These are phyloP conservation scores for Neurospora sp. DNA, from an alignment of 495 filamentous ascomycete genomes.

Conservation along the genomic window DNA sequence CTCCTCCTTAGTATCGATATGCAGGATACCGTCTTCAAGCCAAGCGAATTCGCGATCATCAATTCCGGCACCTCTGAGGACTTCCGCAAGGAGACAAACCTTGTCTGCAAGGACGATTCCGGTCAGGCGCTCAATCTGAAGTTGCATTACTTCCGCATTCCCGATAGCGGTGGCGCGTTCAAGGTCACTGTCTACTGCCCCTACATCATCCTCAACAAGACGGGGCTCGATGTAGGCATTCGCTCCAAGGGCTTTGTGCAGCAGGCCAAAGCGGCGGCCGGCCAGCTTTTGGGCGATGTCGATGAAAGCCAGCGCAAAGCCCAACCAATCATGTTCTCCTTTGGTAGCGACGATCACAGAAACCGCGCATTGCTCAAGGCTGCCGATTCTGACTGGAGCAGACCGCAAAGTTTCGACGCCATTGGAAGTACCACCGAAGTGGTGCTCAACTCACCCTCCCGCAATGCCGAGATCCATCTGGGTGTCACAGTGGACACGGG, in stretches of 20 bases:
- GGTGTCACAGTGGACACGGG: constrained; percentile 83
- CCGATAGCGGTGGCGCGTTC: constrained; percentile 91
- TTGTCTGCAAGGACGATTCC: constrained; percentile 76
- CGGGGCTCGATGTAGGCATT: constrained; percentile 78
- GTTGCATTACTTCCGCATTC: constrained; percentile 87
- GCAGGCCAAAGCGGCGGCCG: constrained; percentile 68
- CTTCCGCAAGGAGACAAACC: constrained; percentile 67
- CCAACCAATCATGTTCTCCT: constrained; percentile 93
- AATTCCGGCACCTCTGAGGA: constrained; percentile 84
- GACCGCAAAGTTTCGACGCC: constrained; percentile 96
- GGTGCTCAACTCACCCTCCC: constrained; percentile 59
- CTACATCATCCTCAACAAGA: constrained; percentile 91
- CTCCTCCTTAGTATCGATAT: constrained; percentile 86
- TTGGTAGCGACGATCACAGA: constrained; percentile 69
- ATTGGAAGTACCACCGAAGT: constrained; percentile 87
- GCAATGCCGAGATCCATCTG: constrained; percentile 74
- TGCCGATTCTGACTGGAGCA: constrained; percentile 87
- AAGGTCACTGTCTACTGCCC: constrained; percentile 88
- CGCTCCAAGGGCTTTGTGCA: constrained; percentile 82
- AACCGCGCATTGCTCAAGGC: constrained; percentile 83
- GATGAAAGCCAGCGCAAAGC: constrained; percentile 47
- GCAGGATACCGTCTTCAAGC: constrained; percentile 89
- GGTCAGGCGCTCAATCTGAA: constrained; percentile 69
- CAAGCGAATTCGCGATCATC: constrained; percentile 93
- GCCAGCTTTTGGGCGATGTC: constrained; percentile 44